A percentile compares a stretch with the other conserved stretches of the same genome.
Evolutionary conservation across 768 basidiomycete species (phyloP).

Genomic region (Artomyces pyxidatus): DNA sequence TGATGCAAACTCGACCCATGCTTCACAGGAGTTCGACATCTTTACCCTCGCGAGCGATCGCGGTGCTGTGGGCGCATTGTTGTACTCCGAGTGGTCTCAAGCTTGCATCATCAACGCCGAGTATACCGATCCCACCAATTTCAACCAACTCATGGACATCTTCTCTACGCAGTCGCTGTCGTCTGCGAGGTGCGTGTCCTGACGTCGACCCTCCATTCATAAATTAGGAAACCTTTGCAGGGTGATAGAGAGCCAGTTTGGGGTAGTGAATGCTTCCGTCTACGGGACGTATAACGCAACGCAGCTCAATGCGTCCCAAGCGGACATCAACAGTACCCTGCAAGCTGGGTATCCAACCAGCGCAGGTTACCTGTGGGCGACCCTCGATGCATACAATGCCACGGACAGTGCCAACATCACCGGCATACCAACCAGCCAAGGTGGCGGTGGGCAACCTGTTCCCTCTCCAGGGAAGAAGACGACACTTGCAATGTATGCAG

Average conservation of each 20-base stretch:
- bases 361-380: constrained; percentile 63
- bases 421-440: constrained; percentile 18
- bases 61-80: constrained; percentile 76
- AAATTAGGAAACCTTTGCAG: constrained; percentile 32
- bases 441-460: not conserved
- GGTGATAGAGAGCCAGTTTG: constrained; percentile 50
- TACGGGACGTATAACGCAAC: constrained; percentile 53
- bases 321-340: constrained; percentile 37
- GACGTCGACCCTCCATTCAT: not conserved
- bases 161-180: constrained; percentile 62
- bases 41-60: constrained; percentile 73
- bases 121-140: constrained; percentile 54
- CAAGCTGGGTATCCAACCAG: constrained; percentile 32
- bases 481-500: constrained; percentile 55
- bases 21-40: constrained; percentile 56
- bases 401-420: constrained; percentile 29
- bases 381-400: constrained; percentile 56
- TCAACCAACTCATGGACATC: constrained; percentile 69
- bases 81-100: constrained; percentile 67
- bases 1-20: constrained; percentile 65
- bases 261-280: constrained; percentile 40
- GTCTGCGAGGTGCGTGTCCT: constrained; percentile 38
- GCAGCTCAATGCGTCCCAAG: constrained; percentile 46
- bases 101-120: constrained; percentile 71
- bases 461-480: constrained; percentile 10